Percentiles rank a stretch among this genome's conserved stretches.
Evolutionary conservation across 768 basidiomycete species (phyloP).

Genomic region (Filobasidium floriforme): DNA sequence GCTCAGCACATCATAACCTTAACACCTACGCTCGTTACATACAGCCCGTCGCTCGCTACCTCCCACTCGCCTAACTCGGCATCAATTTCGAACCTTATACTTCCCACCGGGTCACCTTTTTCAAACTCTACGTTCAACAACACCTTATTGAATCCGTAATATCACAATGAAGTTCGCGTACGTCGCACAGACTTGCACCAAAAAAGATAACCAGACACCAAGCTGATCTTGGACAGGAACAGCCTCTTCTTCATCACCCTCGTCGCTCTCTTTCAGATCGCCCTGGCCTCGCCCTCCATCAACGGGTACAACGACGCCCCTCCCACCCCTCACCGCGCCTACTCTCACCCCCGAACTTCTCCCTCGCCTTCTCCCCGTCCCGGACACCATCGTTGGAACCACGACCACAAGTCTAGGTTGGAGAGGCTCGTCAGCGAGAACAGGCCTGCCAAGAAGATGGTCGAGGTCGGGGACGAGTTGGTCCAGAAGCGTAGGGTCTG

Average conservation of each 20-base stretch:
- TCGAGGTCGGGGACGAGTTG: background rate
- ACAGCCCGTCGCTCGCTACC: too few relatives aligned
- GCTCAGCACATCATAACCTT: too few relatives aligned
- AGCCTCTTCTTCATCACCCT: background rate
- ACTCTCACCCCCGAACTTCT: background rate
- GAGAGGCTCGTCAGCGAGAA: constrained; percentile 4
- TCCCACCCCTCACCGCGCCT: background rate
- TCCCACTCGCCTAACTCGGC: too few relatives aligned
- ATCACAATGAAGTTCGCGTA: background rate
- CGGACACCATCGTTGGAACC: background rate
- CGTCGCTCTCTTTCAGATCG: background rate
- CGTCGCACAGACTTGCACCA: background rate
- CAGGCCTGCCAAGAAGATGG: constrained; percentile 1
- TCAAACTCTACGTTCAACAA: too few relatives aligned
- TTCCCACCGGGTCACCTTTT: too few relatives aligned
- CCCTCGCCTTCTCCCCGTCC: background rate
- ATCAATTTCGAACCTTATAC: too few relatives aligned
- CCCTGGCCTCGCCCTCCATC: background rate
- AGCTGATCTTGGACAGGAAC: background rate
- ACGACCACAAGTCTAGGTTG: background rate
- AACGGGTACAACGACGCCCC: background rate
- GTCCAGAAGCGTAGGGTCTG: background rate
- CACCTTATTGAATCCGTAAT: background rate
- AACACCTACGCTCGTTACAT: too few relatives aligned
- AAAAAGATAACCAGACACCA: background rate